A percentile compares a stretch with the other conserved stretches of the same genome.
These are phyloP conservation scores for Brassica incana DNA, from an alignment of 345 rosid genomes.

Conservation along the genomic window DNA sequence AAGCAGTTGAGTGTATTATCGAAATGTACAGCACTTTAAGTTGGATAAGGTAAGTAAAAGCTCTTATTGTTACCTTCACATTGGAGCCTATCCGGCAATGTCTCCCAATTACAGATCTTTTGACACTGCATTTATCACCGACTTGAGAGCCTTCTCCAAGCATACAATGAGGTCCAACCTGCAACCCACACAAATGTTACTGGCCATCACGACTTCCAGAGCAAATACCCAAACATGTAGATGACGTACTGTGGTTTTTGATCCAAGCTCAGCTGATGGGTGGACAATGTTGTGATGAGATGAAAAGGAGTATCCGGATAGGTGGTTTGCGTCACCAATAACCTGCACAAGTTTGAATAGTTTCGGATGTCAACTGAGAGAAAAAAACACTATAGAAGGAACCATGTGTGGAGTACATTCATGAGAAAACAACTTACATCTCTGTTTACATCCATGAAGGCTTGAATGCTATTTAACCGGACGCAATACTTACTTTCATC, in stretches of 20 bases:
- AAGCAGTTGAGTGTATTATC: background rate
- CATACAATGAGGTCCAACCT: slow-evolving; percentile 95
- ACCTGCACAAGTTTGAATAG: slow-evolving; percentile 47
- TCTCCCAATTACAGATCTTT: slow-evolving; percentile 93
- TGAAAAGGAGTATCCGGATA: slow-evolving; percentile 82
- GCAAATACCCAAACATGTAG: background rate
- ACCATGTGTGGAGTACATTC: background rate
- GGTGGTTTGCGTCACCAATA: slow-evolving; percentile 78
- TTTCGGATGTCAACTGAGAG: background rate
- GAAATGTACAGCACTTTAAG: background rate
- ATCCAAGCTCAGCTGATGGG: slow-evolving; percentile 81
- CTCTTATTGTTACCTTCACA: slow-evolving; percentile 68
- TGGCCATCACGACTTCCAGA: background rate
- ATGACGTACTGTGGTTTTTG: slow-evolving; percentile 77
- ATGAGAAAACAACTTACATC: slow-evolving; percentile 56
- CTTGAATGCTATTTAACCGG: slow-evolving; percentile 86
- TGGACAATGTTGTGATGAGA: slow-evolving; percentile 76
- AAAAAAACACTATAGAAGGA: background rate
- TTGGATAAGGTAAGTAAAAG: slow-evolving; percentile 3
- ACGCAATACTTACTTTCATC: slow-evolving; percentile 69
- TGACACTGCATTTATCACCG: slow-evolving; percentile 96
- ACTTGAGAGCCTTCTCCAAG: slow-evolving; percentile 92
- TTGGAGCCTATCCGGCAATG: slow-evolving; percentile 96
- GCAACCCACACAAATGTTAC: slow-evolving; percentile 27
- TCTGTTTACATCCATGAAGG: slow-evolving; percentile 85